Conservation (phyloP, 2,329 filamentous ascomycete genomes). For the Gnomoniopsis smithogilvyi region DNA sequence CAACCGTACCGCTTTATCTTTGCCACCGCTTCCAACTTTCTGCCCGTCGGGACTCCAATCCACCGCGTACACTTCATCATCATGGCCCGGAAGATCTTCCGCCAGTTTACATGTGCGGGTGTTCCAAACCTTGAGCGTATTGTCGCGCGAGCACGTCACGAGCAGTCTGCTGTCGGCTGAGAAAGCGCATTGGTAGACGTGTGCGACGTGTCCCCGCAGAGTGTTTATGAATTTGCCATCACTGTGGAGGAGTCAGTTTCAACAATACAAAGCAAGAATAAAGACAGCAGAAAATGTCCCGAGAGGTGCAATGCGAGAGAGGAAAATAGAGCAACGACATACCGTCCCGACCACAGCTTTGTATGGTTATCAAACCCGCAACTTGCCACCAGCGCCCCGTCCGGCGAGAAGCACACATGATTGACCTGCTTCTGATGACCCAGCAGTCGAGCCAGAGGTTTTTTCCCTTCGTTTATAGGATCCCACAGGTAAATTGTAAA, state of each 20-base stretch:
- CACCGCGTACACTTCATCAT: slow-evolving; percentile 89
- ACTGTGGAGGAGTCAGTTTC: slow-evolving; percentile 27
- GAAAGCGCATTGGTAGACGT: slow-evolving; percentile 91
- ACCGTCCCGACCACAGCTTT: slow-evolving; percentile 81
- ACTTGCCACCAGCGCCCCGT: slow-evolving; percentile 82
- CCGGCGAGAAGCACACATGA: slow-evolving; percentile 90
- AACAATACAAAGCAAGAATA: slow-evolving; percentile 20
- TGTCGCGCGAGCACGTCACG: slow-evolving; percentile 86
- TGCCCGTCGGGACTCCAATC: slow-evolving; percentile 94
- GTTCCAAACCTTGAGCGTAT: slow-evolving; percentile 93
- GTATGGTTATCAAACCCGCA: slow-evolving; percentile 93
- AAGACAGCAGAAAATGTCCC: neutral
- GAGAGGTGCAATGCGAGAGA: neutral
- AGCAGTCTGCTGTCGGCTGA: slow-evolving; percentile 87
- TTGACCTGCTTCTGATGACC: slow-evolving; percentile 98
- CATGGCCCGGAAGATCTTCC: slow-evolving; percentile 79
- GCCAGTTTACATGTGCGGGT: slow-evolving; percentile 79
- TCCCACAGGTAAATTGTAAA: slow-evolving; percentile 98
- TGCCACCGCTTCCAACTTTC: slow-evolving; percentile 85
- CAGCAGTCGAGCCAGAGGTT: slow-evolving; percentile 83
- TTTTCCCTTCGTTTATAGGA: slow-evolving; percentile 66
- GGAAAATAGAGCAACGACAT: slow-evolving; percentile 31
- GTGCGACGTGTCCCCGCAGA: slow-evolving; percentile 80
- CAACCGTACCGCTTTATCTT: slow-evolving; percentile 75
- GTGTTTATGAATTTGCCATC: slow-evolving; percentile 80